Evolutionary conservation across 805 yeast species (phyloP), one percentile per base, ranked within the genome.

Genomic region (Kurtzmaniella fragi): DNA sequence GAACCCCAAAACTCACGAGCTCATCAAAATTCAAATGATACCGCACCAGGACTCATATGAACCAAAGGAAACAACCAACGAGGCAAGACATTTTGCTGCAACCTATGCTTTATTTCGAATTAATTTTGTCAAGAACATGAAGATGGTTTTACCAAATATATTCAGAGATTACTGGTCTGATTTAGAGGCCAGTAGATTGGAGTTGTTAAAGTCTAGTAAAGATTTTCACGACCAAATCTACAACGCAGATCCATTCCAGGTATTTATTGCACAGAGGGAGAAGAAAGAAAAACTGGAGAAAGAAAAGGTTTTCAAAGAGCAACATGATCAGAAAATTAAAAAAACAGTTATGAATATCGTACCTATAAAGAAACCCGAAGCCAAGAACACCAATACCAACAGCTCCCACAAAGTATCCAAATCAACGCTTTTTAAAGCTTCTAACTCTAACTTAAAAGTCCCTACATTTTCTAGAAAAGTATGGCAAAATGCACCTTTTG

Each of bases 81-180:
- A 90, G 50, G 96, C 98, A 1, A 73, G 96, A 34, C 95, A 90
- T 56, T 73, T 75, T 51, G 89, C 91, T 0, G 97, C 99, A 0
- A 89, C 97, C 0, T 86, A 83, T 47, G 93, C 91, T 0, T 59
- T 91, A 44, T 90, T 80, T 56, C 68, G 95, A 28, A 71, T 91
- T 14, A 81, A 90, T 28, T 85, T 80, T 43, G 82, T 81, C 48
- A 89, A 89, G 50, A 89, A 87, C 54, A 57, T 91, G 60, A 85
- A 85, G 43, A 81, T 90, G 90, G 82, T 88, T 52, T 69, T 91
- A 11, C 98, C 98, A 0, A 77, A 82, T 3, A 79, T 82, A 26
- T 95, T 87, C 56, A 79, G 87, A 46, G 76, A 76, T 35, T 67
- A 86, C 20, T 91, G 98, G 98, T 59, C 70, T 16, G 78, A 75